Evolutionary conservation across 495 filamentous ascomycete genomes (phyloP).

Genomic region (Astrothelium subdiscretum): DNA sequence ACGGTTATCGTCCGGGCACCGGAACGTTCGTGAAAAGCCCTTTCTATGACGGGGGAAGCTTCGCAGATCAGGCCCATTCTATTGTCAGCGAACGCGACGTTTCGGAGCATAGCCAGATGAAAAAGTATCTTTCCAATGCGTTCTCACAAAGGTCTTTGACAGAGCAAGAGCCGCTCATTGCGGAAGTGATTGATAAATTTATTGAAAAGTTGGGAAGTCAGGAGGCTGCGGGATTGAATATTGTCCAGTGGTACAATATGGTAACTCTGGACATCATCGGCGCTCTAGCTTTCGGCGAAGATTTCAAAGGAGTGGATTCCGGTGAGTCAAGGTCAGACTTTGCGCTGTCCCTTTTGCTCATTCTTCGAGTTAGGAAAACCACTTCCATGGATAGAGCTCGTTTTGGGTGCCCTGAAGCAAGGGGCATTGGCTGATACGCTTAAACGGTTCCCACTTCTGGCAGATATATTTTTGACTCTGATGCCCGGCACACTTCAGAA

Average conservation of each 20-base stretch:
- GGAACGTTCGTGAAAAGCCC: neutral
- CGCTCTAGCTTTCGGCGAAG: slow-evolving; percentile 28
- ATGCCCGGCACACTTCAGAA: neutral
- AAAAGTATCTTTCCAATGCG: slow-evolving; percentile 15
- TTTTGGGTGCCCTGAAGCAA: neutral
- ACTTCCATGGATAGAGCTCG: slow-evolving; percentile 3
- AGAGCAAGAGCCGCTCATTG: slow-evolving; percentile 25
- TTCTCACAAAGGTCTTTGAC: slow-evolving; percentile 24
- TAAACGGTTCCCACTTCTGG: neutral
- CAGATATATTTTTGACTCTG: slow-evolving; percentile 1
- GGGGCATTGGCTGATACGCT: slow-evolving; percentile 1
- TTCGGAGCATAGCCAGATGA: neutral
- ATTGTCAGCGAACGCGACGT: neutral
- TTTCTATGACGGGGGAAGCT: neutral
- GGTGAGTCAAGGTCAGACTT: too few species aligned
- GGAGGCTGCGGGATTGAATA: slow-evolving; percentile 12
- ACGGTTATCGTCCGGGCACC: slow-evolving; percentile 17
- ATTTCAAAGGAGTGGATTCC: slow-evolving; percentile 24
- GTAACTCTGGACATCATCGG: slow-evolving; percentile 29
- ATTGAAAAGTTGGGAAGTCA: slow-evolving; percentile 12
- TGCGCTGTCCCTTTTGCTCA: too few species aligned
- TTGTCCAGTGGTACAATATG: slow-evolving; percentile 19
- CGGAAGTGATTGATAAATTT: slow-evolving; percentile 22
- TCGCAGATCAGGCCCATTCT: neutral
- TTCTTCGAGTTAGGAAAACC: neutral